These are phyloP conservation scores for Byssochlamys sp. DNA, from an alignment of 2,329 filamentous ascomycete species.

Conservation along the genomic window DNA sequence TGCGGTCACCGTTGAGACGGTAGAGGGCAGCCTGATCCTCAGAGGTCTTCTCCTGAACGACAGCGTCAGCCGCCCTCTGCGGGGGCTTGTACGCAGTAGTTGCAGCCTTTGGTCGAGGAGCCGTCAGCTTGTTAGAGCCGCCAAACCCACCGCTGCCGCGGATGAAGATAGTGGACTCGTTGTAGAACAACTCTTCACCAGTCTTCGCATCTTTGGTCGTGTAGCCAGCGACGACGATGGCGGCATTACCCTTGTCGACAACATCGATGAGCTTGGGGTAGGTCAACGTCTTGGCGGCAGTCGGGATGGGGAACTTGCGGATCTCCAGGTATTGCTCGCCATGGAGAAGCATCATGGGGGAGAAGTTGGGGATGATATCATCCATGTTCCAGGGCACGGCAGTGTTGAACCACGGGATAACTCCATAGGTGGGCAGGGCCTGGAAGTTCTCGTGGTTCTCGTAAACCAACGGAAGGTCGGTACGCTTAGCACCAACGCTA, in stretches of 20 bases:
- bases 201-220: constrained; percentile 76
- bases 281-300: constrained; percentile 64
- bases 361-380: constrained; percentile 88
- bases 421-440: constrained; percentile 85
- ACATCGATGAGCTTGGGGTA: constrained; percentile 80
- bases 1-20: constrained; percentile 85
- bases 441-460: constrained; percentile 90
- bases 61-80: constrained; percentile 63
- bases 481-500: constrained; percentile 82
- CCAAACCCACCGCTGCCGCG: constrained; percentile 85
- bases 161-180: constrained; percentile 87
- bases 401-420: constrained; percentile 86
- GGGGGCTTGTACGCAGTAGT: constrained; percentile 74
- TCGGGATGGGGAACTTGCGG: constrained; percentile 82
- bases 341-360: constrained; percentile 95
- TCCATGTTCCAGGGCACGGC: constrained; percentile 68
- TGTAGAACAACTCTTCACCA: constrained; percentile 90
- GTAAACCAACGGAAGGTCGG: constrained; percentile 76
- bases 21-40: constrained; percentile 91
- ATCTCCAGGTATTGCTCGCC: constrained; percentile 98
- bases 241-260: constrained; percentile 86
- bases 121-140: constrained; percentile 60
- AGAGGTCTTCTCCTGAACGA: constrained; percentile 75
- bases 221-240: constrained; percentile 68
- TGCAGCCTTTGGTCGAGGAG: constrained; percentile 64